Evolutionary conservation across 176 grass and related monocot species (phyloP).

Genomic region (Melocanna baccifera): DNA sequence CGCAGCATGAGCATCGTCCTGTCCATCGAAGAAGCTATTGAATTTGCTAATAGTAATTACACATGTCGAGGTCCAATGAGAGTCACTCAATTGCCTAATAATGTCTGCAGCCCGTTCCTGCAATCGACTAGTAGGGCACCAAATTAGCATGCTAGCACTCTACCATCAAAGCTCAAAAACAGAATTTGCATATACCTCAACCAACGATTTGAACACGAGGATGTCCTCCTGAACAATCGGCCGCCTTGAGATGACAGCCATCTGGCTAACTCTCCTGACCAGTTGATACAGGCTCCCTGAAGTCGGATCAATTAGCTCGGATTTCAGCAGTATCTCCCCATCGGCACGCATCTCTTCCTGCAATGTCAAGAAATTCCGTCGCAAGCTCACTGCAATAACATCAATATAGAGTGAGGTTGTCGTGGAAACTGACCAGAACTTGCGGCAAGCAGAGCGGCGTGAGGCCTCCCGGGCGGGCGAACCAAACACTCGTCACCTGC

Average conservation of each 20-base stretch:
- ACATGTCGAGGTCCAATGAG: constrained; percentile 60
- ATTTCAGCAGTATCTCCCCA: constrained; percentile 59
- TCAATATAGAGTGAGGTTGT: not conserved
- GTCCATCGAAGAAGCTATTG: constrained; percentile 37
- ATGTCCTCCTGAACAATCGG: constrained; percentile 41
- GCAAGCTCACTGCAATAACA: not conserved
- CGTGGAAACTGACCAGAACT: constrained; percentile 50
- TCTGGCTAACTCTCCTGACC: constrained; percentile 41
- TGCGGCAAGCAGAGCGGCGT: constrained; percentile 59
- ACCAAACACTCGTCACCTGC: constrained; percentile 60
- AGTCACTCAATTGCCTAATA: constrained; percentile 35
- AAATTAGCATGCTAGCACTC: not conserved
- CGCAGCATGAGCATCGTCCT: constrained; percentile 37
- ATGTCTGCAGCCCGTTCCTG: constrained; percentile 52
- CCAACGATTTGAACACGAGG: constrained; percentile 52
- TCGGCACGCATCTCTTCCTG: constrained; percentile 68
- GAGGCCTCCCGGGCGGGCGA: constrained; percentile 46
- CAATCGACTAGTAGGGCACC: not conserved
- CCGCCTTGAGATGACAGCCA: constrained; percentile 38
- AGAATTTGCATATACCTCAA: constrained; percentile 38
- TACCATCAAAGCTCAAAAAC: not conserved
- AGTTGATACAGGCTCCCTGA: constrained; percentile 45
- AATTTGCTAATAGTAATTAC: constrained; percentile 59
- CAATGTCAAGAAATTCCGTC: constrained; percentile 2
- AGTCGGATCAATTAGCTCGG: constrained; percentile 59